Evolutionary conservation across 257 asterid species (phyloP).

Genomic region (Petunia secreta): DNA sequence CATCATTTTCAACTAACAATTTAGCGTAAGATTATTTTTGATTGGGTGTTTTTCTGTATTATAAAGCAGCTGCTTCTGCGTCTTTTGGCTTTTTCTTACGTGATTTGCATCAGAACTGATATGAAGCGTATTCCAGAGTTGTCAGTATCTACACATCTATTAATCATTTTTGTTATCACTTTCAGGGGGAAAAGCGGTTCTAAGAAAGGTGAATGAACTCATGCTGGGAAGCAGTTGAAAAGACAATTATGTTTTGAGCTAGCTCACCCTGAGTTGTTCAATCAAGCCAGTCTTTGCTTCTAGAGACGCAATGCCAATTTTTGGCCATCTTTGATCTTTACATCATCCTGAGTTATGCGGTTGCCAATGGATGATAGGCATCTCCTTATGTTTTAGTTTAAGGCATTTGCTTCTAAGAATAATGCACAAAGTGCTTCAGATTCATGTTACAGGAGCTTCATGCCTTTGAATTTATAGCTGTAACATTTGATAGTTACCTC

Average conservation of each 20-base stretch:
- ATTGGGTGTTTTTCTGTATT: background rate
- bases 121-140: slow-evolving; percentile 6
- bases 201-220: slow-evolving; percentile 32
- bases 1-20: background rate
- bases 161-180: slow-evolving; percentile 1
- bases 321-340: slow-evolving; percentile 28
- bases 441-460: slow-evolving; percentile 34
- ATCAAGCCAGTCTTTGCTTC: slow-evolving; percentile 25
- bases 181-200: slow-evolving; percentile 33
- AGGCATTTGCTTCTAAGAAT: slow-evolving; percentile 36
- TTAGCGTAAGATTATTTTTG: background rate
- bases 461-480: slow-evolving; percentile 25
- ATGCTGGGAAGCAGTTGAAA: slow-evolving; percentile 24
- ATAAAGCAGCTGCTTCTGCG: background rate
- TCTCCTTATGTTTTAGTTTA: slow-evolving; percentile 34
- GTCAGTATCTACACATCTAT: slow-evolving; percentile 15
- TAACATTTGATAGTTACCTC: slow-evolving; percentile 31
- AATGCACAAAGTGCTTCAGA: slow-evolving; percentile 28
- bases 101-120: slow-evolving; percentile 20
- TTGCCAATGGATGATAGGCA: slow-evolving; percentile 27
- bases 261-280: slow-evolving; percentile 26
- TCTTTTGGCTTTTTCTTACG: background rate
- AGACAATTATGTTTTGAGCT: slow-evolving; percentile 34
- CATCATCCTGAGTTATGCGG: background rate
- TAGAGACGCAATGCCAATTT: slow-evolving; percentile 12